Conservation (phyloP, 192 early-diverging fungal species). For the Helicostylum pulchrum region DNA sequence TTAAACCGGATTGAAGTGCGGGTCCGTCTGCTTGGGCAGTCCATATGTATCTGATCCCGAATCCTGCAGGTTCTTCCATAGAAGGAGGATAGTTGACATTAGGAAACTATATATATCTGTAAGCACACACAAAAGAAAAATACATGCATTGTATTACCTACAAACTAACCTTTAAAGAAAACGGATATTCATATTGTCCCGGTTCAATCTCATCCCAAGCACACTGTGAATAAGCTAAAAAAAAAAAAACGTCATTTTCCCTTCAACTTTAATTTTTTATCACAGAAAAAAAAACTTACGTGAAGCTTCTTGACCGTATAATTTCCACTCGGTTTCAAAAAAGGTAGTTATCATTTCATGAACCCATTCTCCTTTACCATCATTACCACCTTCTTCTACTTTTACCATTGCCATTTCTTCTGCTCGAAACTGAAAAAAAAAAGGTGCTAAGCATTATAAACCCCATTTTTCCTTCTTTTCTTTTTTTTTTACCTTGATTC, state of each 20-base stretch:
- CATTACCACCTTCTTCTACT: constrained; percentile 25
- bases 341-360: constrained; percentile 36
- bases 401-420: constrained; percentile 36
- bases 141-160: neutral
- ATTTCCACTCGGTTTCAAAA: constrained; percentile 35
- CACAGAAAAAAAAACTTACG: constrained; percentile 17
- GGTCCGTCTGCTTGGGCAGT: constrained; percentile 35
- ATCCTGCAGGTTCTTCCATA: constrained; percentile 35
- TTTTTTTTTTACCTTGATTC: constrained; percentile 32
- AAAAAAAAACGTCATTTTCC: neutral
- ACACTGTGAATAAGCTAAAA: constrained; percentile 30
- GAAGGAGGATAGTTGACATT: constrained; percentile 43
- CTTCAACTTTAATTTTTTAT: neutral
- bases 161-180: constrained; percentile 39
- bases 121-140: neutral
- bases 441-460: neutral
- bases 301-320: constrained; percentile 30
- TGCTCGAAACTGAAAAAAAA: constrained; percentile 30
- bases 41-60: constrained; percentile 31
- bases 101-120: constrained; percentile 25
- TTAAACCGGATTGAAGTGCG: constrained; percentile 27
- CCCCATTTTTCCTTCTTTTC: neutral
- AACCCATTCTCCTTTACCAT: constrained; percentile 28
- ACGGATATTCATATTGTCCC: constrained; percentile 36
- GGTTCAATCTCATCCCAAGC: constrained; percentile 38